Percentiles rank a stretch among this genome's conserved stretches.
Conservation (phyloP, 345 rosid genomes). For the Populus euphratica region DNA sequence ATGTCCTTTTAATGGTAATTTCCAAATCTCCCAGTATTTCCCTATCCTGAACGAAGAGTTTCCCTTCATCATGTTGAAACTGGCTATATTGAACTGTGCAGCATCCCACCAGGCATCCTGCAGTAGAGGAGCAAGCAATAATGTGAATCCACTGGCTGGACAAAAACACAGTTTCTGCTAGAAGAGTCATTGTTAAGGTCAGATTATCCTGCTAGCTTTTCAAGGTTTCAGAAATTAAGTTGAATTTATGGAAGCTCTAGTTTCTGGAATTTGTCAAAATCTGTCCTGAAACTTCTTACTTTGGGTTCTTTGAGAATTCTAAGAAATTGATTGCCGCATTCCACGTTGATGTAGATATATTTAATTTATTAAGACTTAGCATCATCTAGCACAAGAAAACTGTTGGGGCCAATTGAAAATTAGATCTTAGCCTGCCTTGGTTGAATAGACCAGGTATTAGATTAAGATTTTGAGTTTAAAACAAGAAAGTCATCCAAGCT, state of each 20-base stretch:
- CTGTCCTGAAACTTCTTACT: neutral
- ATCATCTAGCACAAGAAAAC: neutral
- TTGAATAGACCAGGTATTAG: neutral
- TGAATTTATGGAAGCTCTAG: neutral
- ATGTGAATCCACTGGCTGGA: conserved; percentile 63
- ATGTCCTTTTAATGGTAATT: conserved; percentile 55
- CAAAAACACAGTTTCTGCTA: conserved; percentile 49
- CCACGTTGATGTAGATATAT: neutral
- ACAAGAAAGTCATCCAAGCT: neutral
- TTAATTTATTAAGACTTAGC: neutral
- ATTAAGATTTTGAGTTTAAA: neutral
- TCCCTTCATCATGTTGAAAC: neutral
- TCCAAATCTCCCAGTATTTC: neutral
- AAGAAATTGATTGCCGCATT: neutral
- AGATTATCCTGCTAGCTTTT: neutral
- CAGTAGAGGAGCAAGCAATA: conserved; percentile 67
- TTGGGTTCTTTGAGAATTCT: neutral
- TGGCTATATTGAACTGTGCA: conserved; percentile 9
- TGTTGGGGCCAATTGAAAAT: neutral
- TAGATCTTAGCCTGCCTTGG: no score
- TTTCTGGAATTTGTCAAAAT: neutral
- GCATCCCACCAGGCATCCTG: conserved; percentile 69
- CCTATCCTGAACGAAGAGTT: neutral
- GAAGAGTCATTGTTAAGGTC: conserved; percentile 61
- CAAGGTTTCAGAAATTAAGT: neutral